Percentiles rank a stretch among this genome's conserved stretches.
phyloP scores from a whole-genome alignment of 1,284 basidiomycete species.

The Porogramme epimiltina region DNA sequence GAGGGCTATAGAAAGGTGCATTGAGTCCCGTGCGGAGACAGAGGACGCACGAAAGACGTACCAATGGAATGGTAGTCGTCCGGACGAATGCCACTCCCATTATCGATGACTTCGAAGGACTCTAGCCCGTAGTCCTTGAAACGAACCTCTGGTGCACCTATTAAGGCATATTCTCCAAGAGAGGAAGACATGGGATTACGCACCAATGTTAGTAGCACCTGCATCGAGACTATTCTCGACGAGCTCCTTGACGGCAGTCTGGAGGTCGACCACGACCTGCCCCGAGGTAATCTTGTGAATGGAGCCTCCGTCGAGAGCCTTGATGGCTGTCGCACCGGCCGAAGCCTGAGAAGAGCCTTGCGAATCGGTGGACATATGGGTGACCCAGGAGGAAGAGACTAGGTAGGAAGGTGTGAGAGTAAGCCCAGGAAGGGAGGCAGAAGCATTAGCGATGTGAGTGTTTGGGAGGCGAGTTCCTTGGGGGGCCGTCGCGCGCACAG shows the following conservation, averaged over 20 bases:
- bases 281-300: conserved; percentile 90
- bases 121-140: conserved; percentile 90
- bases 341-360: too few relatives aligned
- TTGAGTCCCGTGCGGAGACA: not conserved
- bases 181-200: too few relatives aligned
- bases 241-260: conserved; percentile 94
- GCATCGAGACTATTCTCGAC: conserved; percentile 84
- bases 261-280: conserved; percentile 94
- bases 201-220: conserved; percentile 5
- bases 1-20: conserved; percentile 34
- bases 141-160: conserved; percentile 67
- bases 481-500: too few relatives aligned
- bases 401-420: too few relatives aligned
- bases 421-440: too few relatives aligned
- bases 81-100: conserved; percentile 85
- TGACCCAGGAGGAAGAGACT: too few relatives aligned
- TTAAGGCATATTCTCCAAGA: too few relatives aligned
- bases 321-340: conserved; percentile 30
- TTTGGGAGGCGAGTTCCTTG: too few relatives aligned
- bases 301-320: conserved; percentile 74
- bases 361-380: too few relatives aligned
- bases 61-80: conserved; percentile 82
- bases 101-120: conserved; percentile 90
- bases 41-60: conserved; percentile 35
- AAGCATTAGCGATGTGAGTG: too few relatives aligned